A percentile compares a stretch with the other conserved stretches of the same genome.
Conservation (phyloP, 805 yeast species). For the Starmerella powellii region DNA sequence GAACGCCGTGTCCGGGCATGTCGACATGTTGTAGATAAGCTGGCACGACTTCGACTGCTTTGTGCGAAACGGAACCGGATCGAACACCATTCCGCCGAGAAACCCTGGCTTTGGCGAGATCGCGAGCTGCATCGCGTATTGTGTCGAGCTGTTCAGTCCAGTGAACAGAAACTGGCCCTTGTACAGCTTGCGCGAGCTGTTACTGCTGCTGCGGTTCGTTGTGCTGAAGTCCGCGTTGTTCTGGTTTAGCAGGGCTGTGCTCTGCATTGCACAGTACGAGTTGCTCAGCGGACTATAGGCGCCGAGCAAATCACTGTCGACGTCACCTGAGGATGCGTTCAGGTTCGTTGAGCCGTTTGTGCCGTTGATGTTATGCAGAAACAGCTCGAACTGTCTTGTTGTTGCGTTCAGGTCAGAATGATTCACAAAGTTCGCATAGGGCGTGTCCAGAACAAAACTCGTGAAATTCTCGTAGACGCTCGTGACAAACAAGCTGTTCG, state of each 20-base stretch:
- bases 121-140: constrained; percentile 53
- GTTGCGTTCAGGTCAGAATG: constrained; percentile 5
- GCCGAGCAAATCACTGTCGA: background rate
- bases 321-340: background rate
- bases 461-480: constrained; percentile 13
- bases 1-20: constrained; percentile 75
- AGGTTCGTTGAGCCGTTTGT: constrained; percentile 19
- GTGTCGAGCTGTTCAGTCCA: constrained; percentile 48
- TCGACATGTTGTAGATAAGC: constrained; percentile 58
- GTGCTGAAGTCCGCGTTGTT: constrained; percentile 25
- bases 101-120: constrained; percentile 13
- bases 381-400: constrained; percentile 13
- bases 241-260: constrained; percentile 37
- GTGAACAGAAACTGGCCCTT: constrained; percentile 52
- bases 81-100: constrained; percentile 53
- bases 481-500: constrained; percentile 54
- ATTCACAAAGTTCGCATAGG: constrained; percentile 13
- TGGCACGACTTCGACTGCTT: constrained; percentile 53
- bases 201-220: constrained; percentile 38
- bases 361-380: constrained; percentile 16
- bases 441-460: constrained; percentile 8
- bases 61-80: constrained; percentile 40
- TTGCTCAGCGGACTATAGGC: constrained; percentile 29
- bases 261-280: constrained; percentile 62
- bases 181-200: constrained; percentile 21